Evolutionary conservation across 202 grass and related monocot species (phyloP).

Genomic region (Panicum virgatum): DNA sequence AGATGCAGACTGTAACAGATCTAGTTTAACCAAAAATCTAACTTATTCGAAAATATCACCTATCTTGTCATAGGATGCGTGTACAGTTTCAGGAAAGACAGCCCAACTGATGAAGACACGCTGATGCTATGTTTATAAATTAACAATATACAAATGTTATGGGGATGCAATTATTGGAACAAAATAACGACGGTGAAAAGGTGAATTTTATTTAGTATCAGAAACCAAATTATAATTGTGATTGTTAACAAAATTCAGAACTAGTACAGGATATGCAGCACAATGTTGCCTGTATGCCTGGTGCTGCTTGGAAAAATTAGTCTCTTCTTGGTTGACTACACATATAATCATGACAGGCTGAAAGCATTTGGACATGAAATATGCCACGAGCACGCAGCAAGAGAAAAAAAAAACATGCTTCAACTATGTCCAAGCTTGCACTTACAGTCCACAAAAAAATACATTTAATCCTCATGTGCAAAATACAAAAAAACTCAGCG

Average conservation of each 20-base stretch:
- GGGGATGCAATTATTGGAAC: not conserved
- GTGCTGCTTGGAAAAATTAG: not conserved
- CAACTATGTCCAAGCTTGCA: not conserved
- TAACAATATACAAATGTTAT: constrained; percentile 4
- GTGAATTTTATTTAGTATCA: constrained; percentile 9
- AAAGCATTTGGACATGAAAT: constrained; percentile 19
- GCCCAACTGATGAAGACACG: not conserved
- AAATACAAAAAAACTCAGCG: not conserved
- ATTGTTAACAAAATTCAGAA: constrained; percentile 11
- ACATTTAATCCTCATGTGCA: constrained; percentile 5
- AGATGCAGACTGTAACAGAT: constrained; percentile 4
- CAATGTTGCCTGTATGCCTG: not conserved
- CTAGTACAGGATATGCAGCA: not conserved
- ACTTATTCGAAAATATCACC: constrained; percentile 12
- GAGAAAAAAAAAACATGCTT: not conserved
- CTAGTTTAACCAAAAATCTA: not conserved
- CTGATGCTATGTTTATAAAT: constrained; percentile 2
- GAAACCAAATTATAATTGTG: not conserved
- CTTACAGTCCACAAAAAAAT: constrained; percentile 24
- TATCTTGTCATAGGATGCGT: not conserved
- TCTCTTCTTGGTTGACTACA: constrained; percentile 1
- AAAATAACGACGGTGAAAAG: not conserved
- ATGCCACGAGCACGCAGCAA: not conserved
- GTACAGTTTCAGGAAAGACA: constrained; percentile 25
- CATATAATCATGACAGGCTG: constrained; percentile 5